These are phyloP conservation scores for Nitzschia sp. DNA, from an alignment of 108 stramenopile genomes.

Conservation along the genomic window DNA sequence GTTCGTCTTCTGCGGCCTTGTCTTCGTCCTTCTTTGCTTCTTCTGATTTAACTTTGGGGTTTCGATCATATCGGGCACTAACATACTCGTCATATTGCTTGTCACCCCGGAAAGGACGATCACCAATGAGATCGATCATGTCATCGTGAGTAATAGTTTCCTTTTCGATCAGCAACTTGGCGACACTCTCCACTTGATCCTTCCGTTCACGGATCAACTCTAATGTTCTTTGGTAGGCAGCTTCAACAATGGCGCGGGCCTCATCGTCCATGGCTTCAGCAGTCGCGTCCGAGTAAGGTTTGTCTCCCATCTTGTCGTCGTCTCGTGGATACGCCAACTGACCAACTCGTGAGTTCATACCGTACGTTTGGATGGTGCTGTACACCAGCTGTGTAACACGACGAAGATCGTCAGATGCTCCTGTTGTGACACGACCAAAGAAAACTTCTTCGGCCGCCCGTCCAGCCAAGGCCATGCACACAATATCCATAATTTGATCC, in stretches of 20 bases:
- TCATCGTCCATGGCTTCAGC: constrained; percentile 96
- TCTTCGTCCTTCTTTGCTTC: constrained; percentile 4
- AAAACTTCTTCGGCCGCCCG: constrained; percentile 93
- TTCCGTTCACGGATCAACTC: constrained; percentile 79
- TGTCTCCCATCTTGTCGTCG: constrained; percentile 72
- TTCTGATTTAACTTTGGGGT: too few species aligned
- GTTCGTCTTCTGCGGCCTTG: not conserved
- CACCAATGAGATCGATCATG: constrained; percentile 87
- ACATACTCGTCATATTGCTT: constrained; percentile 88
- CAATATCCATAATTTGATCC: constrained; percentile 94
- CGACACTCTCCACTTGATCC: constrained; percentile 77
- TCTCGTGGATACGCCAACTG: constrained; percentile 92
- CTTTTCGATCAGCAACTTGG: constrained; percentile 88
- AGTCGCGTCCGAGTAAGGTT: constrained; percentile 94
- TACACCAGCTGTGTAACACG: constrained; percentile 94
- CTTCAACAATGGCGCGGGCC: constrained; percentile 88
- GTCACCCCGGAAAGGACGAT: constrained; percentile 86
- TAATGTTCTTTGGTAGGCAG: constrained; percentile 84
- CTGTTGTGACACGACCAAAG: constrained; percentile 94
- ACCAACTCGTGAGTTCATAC: constrained; percentile 94
- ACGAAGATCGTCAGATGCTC: constrained; percentile 93
- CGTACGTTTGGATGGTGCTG: constrained; percentile 91
- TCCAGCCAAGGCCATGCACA: constrained; percentile 97
- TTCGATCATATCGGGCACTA: constrained; percentile 32
- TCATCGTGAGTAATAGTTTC: constrained; percentile 98